A percentile compares a stretch with the other conserved stretches of the same genome.
phyloP scores from a whole-genome alignment of 2,329 filamentous ascomycete species.

The Nakataea oryzae region DNA sequence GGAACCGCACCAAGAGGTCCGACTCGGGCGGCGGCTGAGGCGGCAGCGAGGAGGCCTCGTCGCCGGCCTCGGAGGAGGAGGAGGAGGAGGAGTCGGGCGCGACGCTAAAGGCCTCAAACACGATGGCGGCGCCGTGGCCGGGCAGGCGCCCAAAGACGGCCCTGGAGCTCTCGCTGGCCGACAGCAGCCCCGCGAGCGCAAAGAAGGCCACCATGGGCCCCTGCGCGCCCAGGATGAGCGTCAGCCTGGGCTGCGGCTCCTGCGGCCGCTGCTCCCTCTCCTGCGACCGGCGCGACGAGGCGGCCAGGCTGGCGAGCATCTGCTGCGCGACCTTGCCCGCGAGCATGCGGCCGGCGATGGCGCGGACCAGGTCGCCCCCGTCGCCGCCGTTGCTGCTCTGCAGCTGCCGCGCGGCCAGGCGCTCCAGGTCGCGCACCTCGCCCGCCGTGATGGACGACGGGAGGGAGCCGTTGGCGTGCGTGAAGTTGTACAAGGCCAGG shows the following conservation, averaged over 20 bases:
- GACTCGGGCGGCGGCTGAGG: slow-evolving; percentile 18
- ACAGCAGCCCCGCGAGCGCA: slow-evolving; percentile 31
- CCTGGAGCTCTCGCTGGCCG: slow-evolving; percentile 38
- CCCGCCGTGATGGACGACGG: slow-evolving; percentile 11
- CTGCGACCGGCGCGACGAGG: no score
- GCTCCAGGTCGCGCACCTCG: slow-evolving; percentile 42
- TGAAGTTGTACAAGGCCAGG: slow-evolving; percentile 41
- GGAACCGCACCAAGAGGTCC: slow-evolving; percentile 43
- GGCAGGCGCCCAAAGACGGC: slow-evolving; percentile 39
- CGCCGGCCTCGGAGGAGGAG: no score
- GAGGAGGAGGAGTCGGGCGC: slow-evolving; percentile 8
- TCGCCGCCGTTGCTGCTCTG: slow-evolving; percentile 31
- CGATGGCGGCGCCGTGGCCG: slow-evolving; percentile 63
- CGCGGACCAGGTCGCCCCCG: slow-evolving; percentile 29
- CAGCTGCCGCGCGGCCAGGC: slow-evolving; percentile 59
- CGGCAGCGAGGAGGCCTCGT: no score
- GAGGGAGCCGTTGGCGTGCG: slow-evolving; percentile 28
- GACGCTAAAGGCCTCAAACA: slow-evolving; percentile 55
- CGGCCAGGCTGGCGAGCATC: slow-evolving; percentile 29
- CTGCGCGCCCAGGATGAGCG: slow-evolving; percentile 41
- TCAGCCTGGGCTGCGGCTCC: slow-evolving; percentile 38
- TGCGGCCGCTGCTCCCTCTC: no score
- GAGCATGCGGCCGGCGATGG: slow-evolving; percentile 43
- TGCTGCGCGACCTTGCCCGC: slow-evolving; percentile 30
- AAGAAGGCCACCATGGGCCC: slow-evolving; percentile 47